A percentile compares a stretch with the other conserved stretches of the same genome.
These are phyloP conservation scores for Trichophyton rubrum DNA, from an alignment of 2,329 filamentous ascomycete genomes.

Conservation along the genomic window DNA sequence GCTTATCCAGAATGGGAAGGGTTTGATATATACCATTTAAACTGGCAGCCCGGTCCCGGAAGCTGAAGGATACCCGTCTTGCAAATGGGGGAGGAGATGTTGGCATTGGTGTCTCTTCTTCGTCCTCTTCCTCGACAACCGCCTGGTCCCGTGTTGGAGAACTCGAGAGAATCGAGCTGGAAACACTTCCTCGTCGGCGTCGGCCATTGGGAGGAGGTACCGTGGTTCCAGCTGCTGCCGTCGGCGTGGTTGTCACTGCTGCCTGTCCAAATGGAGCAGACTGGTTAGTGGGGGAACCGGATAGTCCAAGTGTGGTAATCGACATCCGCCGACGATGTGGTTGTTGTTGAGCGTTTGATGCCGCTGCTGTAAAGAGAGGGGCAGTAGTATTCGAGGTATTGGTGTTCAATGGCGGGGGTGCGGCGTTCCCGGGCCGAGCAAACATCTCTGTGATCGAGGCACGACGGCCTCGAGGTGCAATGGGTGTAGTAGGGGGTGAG, in stretches of 20 bases:
- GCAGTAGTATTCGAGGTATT: constrained; percentile 35
- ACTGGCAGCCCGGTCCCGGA: constrained; percentile 39
- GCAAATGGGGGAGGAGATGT: constrained; percentile 56
- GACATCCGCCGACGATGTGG: constrained; percentile 48
- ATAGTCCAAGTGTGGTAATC: constrained; percentile 61
- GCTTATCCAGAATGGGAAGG: not conserved
- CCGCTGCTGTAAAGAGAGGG: constrained; percentile 32
- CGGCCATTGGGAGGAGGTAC: constrained; percentile 25
- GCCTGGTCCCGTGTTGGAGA: constrained; percentile 31
- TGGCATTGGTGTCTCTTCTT: constrained; percentile 47
- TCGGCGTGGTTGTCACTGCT: not conserved
- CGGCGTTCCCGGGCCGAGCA: constrained; percentile 18
- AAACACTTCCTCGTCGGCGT: constrained; percentile 52
- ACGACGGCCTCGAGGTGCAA: constrained; percentile 31
- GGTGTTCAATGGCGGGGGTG: constrained; percentile 38
- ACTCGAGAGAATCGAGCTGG: constrained; percentile 43
- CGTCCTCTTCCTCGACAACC: constrained; percentile 55
- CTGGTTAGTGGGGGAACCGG: constrained; percentile 53
- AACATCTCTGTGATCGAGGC: constrained; percentile 36
- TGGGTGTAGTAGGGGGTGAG: constrained; percentile 25
- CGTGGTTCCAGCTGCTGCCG: constrained; percentile 34
- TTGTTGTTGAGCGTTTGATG: constrained; percentile 33
- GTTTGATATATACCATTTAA: constrained; percentile 3
- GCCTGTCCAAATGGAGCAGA: constrained; percentile 32
- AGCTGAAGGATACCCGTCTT: constrained; percentile 81